Evolutionary conservation across 129 eudicot species (phyloP).

Genomic region (Chrysanthemum lavandulifolium): DNA sequence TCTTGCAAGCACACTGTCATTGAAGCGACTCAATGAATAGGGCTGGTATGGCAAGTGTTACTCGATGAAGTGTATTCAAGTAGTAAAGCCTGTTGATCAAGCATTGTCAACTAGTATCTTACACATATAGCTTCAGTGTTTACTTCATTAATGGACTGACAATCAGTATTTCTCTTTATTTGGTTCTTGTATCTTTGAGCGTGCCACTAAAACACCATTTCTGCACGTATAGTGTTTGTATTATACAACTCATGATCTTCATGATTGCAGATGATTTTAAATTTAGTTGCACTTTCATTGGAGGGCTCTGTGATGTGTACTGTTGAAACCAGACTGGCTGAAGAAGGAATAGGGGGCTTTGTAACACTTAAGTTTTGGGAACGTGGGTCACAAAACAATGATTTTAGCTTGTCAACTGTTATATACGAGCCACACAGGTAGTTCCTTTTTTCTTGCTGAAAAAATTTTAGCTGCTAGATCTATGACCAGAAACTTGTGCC

Average conservation of each 20-base stretch:
- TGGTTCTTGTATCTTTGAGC: neutral
- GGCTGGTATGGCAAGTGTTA: too few relatives aligned
- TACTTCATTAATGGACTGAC: neutral
- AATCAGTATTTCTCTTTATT: neutral
- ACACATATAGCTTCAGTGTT: neutral
- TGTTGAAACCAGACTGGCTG: constrained; percentile 79
- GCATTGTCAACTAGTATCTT: too few relatives aligned
- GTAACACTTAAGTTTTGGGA: constrained; percentile 85
- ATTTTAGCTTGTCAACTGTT: constrained; percentile 73
- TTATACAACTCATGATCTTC: constrained; percentile 3
- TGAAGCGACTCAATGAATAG: too few relatives aligned
- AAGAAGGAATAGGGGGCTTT: constrained; percentile 95
- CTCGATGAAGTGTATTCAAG: too few relatives aligned
- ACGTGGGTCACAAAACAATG: constrained; percentile 50
- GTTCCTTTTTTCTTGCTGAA: constrained; percentile 1
- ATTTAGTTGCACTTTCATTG: constrained; percentile 67
- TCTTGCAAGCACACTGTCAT: too few relatives aligned
- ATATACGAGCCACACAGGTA: constrained; percentile 98
- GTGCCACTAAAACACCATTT: neutral
- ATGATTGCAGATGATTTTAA: constrained; percentile 64
- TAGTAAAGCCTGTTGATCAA: too few relatives aligned
- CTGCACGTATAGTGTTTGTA: neutral
- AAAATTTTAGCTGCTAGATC: too few relatives aligned
- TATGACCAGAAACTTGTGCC: neutral
- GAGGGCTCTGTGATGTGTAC: constrained; percentile 91